These are phyloP conservation scores for Auricularia heimuer DNA, from an alignment of 768 basidiomycete genomes.

Conservation along the genomic window DNA sequence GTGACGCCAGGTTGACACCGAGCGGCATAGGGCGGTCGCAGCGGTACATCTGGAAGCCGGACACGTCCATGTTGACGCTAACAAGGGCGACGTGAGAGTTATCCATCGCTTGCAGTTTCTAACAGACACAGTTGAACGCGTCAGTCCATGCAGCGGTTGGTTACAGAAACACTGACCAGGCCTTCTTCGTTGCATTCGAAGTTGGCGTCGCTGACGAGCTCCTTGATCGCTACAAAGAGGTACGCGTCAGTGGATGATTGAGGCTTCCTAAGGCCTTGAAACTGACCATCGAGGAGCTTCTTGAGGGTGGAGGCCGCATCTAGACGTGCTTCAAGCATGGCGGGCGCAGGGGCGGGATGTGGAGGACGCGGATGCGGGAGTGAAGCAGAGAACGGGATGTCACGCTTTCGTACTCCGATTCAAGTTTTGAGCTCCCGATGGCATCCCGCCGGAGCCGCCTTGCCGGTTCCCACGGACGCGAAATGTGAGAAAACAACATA, in stretches of 20 bases:
- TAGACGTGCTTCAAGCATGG: constrained; percentile 87
- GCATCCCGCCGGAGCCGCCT: no score
- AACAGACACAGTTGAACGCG: constrained; percentile 1
- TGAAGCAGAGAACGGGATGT: no score
- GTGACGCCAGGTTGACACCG: constrained; percentile 74
- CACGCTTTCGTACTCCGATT: no score
- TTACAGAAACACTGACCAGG: constrained; percentile 36
- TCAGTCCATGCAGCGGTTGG: background rate
- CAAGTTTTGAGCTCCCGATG: no score
- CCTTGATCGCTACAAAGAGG: constrained; percentile 71
- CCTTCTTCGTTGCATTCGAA: constrained; percentile 96
- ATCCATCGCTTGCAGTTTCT: constrained; percentile 97
- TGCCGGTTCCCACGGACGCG: no score
- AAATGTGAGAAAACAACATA: no score
- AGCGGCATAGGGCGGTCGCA: constrained; percentile 93
- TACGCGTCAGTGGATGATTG: background rate
- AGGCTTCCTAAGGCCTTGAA: background rate
- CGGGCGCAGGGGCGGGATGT: constrained; percentile 3
- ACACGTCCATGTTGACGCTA: constrained; percentile 65
- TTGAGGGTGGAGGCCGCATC: constrained; percentile 82
- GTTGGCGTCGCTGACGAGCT: constrained; percentile 94
- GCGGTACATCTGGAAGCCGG: constrained; percentile 79
- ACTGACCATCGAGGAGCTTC: constrained; percentile 83
- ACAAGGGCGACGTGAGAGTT: constrained; percentile 99
- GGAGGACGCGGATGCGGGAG: no score